A percentile compares a stretch with the other conserved stretches of the same genome.
phyloP scores from a whole-genome alignment of 768 basidiomycete genomes.

The Dacryopinax primogenitus region DNA sequence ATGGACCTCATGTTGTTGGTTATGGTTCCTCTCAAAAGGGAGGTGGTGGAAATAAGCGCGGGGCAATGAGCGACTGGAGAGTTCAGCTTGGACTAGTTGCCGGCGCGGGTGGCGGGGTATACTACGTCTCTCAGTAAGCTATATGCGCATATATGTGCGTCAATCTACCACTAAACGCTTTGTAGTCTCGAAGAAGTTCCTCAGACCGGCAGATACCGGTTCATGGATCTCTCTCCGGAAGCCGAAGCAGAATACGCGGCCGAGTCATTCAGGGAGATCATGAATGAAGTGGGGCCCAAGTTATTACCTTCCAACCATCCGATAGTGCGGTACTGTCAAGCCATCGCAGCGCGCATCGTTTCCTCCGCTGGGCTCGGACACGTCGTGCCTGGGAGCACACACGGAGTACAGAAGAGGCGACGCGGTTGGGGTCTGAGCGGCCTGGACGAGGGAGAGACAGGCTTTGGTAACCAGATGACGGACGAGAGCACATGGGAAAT shows the following conservation, averaged over 20 bases:
- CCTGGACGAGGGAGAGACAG: constrained; percentile 21
- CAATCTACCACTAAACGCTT: background rate
- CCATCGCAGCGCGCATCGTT: constrained; percentile 56
- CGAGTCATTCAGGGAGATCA: constrained; percentile 31
- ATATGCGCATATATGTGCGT: background rate
- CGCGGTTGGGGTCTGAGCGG: constrained; percentile 11
- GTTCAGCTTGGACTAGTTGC: background rate
- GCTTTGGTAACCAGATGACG: constrained; percentile 15
- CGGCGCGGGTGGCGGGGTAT: background rate
- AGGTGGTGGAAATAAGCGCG: background rate
- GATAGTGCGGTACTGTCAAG: constrained; percentile 50
- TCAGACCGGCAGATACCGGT: constrained; percentile 77
- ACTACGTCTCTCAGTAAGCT: background rate
- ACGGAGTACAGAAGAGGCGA: background rate
- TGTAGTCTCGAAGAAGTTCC: constrained; percentile 68
- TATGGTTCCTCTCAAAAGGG: background rate
- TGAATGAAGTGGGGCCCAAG: constrained; percentile 38
- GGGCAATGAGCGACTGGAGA: background rate
- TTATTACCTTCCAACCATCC: constrained; percentile 59
- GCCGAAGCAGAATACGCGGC: constrained; percentile 36
- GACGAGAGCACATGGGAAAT: constrained; percentile 45
- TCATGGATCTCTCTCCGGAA: constrained; percentile 60
- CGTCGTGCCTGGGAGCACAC: background rate
- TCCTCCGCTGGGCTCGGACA: constrained; percentile 56
- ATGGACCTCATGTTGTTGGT: background rate